Evolutionary conservation across 73 alveolate genomes (phyloP), one percentile per base, ranked within the genome.

Genomic region (Uronychia binucleata): DNA sequence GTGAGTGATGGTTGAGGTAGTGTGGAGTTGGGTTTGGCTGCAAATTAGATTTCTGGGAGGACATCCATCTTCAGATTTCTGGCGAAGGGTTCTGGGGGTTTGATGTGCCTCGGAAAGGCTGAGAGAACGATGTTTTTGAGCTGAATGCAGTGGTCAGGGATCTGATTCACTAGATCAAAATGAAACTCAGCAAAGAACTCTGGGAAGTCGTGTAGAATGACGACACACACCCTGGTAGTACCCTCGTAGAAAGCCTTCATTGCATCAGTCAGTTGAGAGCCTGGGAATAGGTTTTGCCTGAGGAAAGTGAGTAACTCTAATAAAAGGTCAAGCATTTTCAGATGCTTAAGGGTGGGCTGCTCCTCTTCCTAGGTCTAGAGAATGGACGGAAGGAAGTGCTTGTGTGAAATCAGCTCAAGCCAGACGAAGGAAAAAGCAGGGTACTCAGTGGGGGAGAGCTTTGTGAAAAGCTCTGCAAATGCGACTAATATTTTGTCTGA

Each of bases 401-500:
- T 86, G 85, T 96, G 96, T n/a, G 99, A 93, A 35, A 98, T 93
- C 81, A 98, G 92, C 81, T 98, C 99, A n/a, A 97, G 86, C 99
- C 99, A 98, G 14, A 99, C 98, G 86, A 94, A 95, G 33, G 99
- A 88, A 82, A 98, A 98, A 28, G 98, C 99, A n/a, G 99, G 99
- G 84, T 93, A 97, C 57, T 91, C 84, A 31, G 81, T 82, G 0
- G 99, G 99, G 34, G 94, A 90, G 27, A 94, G 92, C 79, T 88
- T 84, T 82, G 93, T 96, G 87, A 98, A 92, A 82, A 97, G 92
- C 34, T 93, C 97, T 25, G 99, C 98, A 31, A 98, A 80, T 79
- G 90, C 86, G 27, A 89, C 30, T 26, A 84, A 67, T 0, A 89
- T 79, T 35, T 77, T 81, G 30, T 46, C n/a, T 26, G 58, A 60